These are phyloP conservation scores for Cryptococcus deneoformans DNA, from an alignment of 1,284 basidiomycete species.

Conservation along the genomic window DNA sequence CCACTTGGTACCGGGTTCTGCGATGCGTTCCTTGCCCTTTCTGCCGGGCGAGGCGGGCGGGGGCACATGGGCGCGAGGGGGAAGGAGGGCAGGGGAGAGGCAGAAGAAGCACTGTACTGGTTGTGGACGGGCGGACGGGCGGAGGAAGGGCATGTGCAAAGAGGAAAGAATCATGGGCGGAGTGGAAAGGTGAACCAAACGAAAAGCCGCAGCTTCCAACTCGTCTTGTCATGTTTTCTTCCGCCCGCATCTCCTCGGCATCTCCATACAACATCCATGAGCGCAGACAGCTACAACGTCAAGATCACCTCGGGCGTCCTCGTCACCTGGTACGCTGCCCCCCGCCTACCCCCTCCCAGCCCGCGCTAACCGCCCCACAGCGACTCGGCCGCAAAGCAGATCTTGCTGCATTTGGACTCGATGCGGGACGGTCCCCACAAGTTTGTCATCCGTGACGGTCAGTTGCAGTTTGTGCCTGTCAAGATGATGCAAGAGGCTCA, in stretches of 20 bases:
- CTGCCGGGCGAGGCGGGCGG: background rate
- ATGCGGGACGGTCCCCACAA: constrained; percentile 31
- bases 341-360: background rate
- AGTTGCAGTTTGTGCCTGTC: constrained; percentile 6
- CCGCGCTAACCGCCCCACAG: constrained; percentile 9
- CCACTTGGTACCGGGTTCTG: constrained; percentile 27
- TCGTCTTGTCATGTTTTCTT: background rate
- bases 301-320: constrained; percentile 25
- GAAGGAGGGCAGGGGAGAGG: constrained; percentile 27
- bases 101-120: constrained; percentile 46
- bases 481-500: background rate
- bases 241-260: background rate
- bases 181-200: background rate
- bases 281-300: constrained; percentile 24
- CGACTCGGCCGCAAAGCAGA: constrained; percentile 47
- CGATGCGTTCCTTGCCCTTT: constrained; percentile 22
- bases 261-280: background rate
- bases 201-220: background rate
- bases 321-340: constrained; percentile 27
- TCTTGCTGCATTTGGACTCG: constrained; percentile 39
- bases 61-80: constrained; percentile 10
- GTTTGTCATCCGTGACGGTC: constrained; percentile 40
- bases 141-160: constrained; percentile 18
- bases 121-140: constrained; percentile 27
- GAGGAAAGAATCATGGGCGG: background rate